phyloP scores from a whole-genome alignment of 768 basidiomycete genomes.

The Myochromella boudieri region DNA sequence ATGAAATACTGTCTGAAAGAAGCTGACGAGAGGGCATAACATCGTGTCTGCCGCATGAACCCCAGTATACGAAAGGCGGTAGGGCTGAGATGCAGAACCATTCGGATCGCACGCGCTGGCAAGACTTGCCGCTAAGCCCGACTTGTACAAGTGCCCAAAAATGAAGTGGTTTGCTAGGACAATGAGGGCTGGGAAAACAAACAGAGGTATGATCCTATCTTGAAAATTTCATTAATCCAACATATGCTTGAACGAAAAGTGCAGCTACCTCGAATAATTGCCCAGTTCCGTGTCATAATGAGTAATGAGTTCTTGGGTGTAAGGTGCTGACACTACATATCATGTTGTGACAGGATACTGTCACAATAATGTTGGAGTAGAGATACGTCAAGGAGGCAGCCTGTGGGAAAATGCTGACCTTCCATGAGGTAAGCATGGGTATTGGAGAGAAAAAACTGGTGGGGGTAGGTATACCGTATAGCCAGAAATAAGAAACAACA shows the following conservation, averaged over 20 bases:
- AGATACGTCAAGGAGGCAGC: too few species aligned
- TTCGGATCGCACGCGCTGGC: constrained; percentile 31
- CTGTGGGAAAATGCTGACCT: too few species aligned
- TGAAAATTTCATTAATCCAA: too few species aligned
- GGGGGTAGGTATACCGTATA: neutral
- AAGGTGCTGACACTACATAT: too few species aligned
- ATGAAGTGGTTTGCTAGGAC: constrained; percentile 34
- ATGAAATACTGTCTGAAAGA: constrained; percentile 46
- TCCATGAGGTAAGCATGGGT: too few species aligned
- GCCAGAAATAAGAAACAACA: too few species aligned
- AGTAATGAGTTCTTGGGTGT: neutral
- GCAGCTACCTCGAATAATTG: constrained; percentile 5
- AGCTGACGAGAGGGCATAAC: constrained; percentile 44
- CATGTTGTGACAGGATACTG: too few species aligned
- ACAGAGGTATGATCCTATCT: constrained; percentile 29
- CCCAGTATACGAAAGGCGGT: constrained; percentile 41
- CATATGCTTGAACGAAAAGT: too few species aligned
- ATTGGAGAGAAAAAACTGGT: too few species aligned
- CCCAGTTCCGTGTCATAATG: constrained; percentile 9
- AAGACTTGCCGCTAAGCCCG: constrained; percentile 28
- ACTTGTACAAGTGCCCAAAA: constrained; percentile 29
- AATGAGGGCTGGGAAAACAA: constrained; percentile 39
- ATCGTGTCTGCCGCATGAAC: constrained; percentile 30
- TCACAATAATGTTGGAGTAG: too few species aligned
- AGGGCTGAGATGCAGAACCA: constrained; percentile 23